Base-by-base conservation (phyloP, 129 eudicot species). In the Saposhnikovia divaricata region DNA sequence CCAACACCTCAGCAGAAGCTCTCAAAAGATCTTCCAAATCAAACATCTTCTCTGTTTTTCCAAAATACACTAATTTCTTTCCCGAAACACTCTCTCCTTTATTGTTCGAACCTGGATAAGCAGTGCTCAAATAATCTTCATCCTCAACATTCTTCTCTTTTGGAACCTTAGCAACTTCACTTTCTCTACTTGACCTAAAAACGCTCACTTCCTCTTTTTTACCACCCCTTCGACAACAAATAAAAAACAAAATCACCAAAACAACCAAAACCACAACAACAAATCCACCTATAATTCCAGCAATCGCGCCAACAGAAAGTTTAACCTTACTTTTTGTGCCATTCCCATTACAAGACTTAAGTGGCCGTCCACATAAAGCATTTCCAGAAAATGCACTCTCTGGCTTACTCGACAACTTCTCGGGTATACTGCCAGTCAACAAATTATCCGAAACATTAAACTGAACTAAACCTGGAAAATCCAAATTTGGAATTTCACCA, bases 1-100 rank as follows among this genome's bases (percentile, higher is more conserved):
- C 69, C 69, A 61, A 25, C 69, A 61, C 69, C 69, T 61, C 69
- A 25, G 69, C 69, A 61, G 69, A 61, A n/a, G 69, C 69, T 61
- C 69, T 61, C 34, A 61, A 25, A n/a, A 61, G 69, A 61, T 61
- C 69, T n/a, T 61, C 69, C 34, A 61, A 10, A 61, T 61, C 69
- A 61, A 61, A 61, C n/a, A 15, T 14, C 37, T 61, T 61, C 69
- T 61, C 69, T 9, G 69, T 61, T 61, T 61, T n/a, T 0, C 69
- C 16, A 61, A 61, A 61, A 10, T 61, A 61, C 34, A 59, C 68
- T 28, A 61, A 61, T n/a, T 61, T 61, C 34, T 25, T 61, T 25
- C 69, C 69, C 16, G 31, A 61, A n/a, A 23, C 69, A 61, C 69
- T 61, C 69, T 7, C 69, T 61, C 34, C 69, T 61, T n/a, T 25